Evolutionary conservation across 768 basidiomycete genomes (phyloP), one percentile per base, ranked within the genome.

Genomic region (Strobilomyces dryophilus): DNA sequence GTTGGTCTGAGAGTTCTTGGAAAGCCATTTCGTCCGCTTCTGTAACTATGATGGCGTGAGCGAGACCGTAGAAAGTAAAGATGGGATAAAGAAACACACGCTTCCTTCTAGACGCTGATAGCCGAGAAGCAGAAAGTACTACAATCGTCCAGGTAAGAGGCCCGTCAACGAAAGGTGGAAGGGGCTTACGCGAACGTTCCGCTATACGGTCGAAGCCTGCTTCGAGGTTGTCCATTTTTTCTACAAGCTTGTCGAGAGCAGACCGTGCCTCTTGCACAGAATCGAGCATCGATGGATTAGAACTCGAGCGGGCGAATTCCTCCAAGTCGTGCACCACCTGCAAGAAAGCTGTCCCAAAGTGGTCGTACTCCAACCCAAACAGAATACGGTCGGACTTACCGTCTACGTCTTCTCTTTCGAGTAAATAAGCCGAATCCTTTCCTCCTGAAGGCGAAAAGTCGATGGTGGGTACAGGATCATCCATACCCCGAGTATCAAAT

Each of bases 161-260:
- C 40, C 9, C 2, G 36, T 34, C 5, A 20, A 3, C 4, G 5
- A 29, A 29, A 5, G 14, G 21, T 21, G 4, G n/a, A 42, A 17
- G 6, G 0, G 55, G 60, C 89, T 51, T 66, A 92, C 92, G 68
- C 54, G 89, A 90, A 44, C 87, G 81, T 65, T 94, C 91, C 4
- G 89, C 87, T 60, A 95, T 86, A 57, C 83, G 80, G 60, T 95
- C 93, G 62, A 97, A 94, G 2, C 87, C 86, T 1, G 80, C 67
- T 66, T 91, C 87, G 12, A 95, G 74, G 24, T 74, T 77, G 54
- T 95, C 91, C 83, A 97, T 89, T 68, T 83, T 86, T 31, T 68
- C 71, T 40, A 92, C 73, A 6, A 90, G 76, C 66, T 81, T 89
- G 55, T 88, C 84, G 32, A 97, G 71, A 3, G 79, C 73, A 6